These are phyloP conservation scores for Achaetomium macrosporum DNA, from an alignment of 2,329 filamentous ascomycete genomes.

Conservation along the genomic window DNA sequence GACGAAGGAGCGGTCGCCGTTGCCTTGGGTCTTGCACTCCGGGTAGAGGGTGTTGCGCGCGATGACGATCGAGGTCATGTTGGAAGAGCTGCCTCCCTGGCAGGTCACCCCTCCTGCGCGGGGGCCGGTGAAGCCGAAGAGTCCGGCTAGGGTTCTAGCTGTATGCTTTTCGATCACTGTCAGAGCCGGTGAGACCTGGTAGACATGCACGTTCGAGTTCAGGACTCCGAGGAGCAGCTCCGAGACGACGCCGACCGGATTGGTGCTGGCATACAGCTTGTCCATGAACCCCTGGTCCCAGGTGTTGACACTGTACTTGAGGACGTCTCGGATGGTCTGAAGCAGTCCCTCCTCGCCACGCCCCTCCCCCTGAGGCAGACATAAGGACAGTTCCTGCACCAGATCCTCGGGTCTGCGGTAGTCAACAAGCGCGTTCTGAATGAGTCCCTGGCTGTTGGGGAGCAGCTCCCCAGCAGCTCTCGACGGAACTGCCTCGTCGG, in stretches of 20 bases:
- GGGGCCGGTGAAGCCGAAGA: conserved; percentile 71
- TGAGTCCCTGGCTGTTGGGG: conserved; percentile 32
- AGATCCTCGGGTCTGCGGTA: conserved; percentile 54
- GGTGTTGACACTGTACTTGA: conserved; percentile 92
- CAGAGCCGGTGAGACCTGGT: conserved; percentile 84
- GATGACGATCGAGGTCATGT: conserved; percentile 77
- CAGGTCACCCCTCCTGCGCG: conserved; percentile 68
- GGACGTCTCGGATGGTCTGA: conserved; percentile 60
- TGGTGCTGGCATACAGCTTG: conserved; percentile 88
- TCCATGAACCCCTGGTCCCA: conserved; percentile 97
- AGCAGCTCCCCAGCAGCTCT: conserved; percentile 49
- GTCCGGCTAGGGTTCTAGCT: conserved; percentile 61
- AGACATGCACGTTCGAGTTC: conserved; percentile 95
- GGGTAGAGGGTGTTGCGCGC: conserved; percentile 84
- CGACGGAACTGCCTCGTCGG: conserved; percentile 55
- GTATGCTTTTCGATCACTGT: conserved; percentile 85
- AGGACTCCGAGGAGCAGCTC: conserved; percentile 79
- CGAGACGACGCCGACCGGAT: conserved; percentile 78
- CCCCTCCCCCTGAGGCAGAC: conserved; percentile 51
- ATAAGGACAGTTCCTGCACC: conserved; percentile 49
- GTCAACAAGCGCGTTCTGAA: conserved; percentile 58
- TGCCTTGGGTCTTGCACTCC: conserved; percentile 67
- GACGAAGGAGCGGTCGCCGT: conserved; percentile 59
- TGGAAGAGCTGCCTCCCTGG: conserved; percentile 79
- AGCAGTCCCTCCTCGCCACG: conserved; percentile 69